These are phyloP conservation scores for Stemphylium beticola DNA, from an alignment of 2,329 filamentous ascomycete species.

Conservation along the genomic window DNA sequence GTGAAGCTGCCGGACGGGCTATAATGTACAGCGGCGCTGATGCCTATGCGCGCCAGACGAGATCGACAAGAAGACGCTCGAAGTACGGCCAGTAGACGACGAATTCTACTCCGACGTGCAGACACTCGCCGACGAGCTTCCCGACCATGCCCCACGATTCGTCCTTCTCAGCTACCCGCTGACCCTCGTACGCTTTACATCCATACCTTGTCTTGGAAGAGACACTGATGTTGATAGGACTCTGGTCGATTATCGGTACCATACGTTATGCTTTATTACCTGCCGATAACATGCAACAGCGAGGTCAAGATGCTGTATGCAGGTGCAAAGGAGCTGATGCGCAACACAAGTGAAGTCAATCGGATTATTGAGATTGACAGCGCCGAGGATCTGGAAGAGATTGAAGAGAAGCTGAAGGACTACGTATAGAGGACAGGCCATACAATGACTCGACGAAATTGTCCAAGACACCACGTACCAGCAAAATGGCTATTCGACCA, in stretches of 20 bases:
- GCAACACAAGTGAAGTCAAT: conserved; percentile 89
- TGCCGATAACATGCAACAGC: conserved; percentile 88
- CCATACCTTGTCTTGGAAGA: conserved; percentile 6
- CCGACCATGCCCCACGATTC: conserved; percentile 89
- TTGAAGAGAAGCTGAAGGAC: conserved; percentile 69
- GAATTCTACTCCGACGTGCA: conserved; percentile 82
- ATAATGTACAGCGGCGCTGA: conserved; percentile 32
- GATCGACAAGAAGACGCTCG: conserved; percentile 88
- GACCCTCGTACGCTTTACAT: conserved; percentile 68
- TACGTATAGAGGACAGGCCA: not conserved
- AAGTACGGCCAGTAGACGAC: conserved; percentile 84
- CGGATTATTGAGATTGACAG: conserved; percentile 84
- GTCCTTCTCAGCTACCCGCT: conserved; percentile 90
- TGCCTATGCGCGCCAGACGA: conserved; percentile 64
- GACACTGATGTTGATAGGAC: conserved; percentile 57
- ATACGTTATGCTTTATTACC: conserved; percentile 93
- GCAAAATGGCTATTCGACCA: not conserved
- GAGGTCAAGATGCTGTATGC: conserved; percentile 93
- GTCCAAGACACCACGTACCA: not conserved
- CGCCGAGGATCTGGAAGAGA: conserved; percentile 80
- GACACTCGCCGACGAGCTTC: conserved; percentile 85
- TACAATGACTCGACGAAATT: not conserved
- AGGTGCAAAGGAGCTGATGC: conserved; percentile 93
- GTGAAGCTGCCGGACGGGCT: not conserved
- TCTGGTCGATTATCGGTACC: conserved; percentile 87